phyloP scores from a whole-genome alignment of 176 grass and related monocot genomes.

The Melocanna baccifera region DNA sequence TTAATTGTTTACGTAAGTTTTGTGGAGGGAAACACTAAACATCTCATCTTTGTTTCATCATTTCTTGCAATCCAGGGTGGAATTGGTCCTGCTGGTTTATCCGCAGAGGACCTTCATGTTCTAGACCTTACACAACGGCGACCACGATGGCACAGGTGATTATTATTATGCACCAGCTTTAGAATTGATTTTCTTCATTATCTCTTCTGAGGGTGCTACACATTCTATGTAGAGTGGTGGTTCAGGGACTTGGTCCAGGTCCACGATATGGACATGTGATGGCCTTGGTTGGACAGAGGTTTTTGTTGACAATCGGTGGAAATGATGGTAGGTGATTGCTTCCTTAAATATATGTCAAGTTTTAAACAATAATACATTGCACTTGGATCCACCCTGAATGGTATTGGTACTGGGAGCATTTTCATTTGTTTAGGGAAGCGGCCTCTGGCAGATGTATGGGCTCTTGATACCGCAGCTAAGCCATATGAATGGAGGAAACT shows the following conservation, averaged over 20 bases:
- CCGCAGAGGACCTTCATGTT: conserved; percentile 99
- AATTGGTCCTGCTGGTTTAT: conserved; percentile 98
- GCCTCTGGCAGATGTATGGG: conserved; percentile 97
- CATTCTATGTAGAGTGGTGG: conserved; percentile 73
- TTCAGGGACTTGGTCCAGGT: conserved; percentile 98
- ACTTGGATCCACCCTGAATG: neutral
- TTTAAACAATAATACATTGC: neutral
- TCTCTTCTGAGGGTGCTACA: conserved; percentile 39
- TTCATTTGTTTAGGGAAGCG: conserved; percentile 69
- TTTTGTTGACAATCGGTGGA: conserved; percentile 98
- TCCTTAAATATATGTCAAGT: conserved; percentile 20
- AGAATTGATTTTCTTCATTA: conserved; percentile 12
- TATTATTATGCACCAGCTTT: conserved; percentile 18
- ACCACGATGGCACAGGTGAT: conserved; percentile 98
- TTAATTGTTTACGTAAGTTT: neutral
- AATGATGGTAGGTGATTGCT: conserved; percentile 80
- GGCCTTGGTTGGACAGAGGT: conserved; percentile 98
- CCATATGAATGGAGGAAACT: conserved; percentile 99
- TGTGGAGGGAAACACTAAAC: neutral
- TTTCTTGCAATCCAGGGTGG: conserved; percentile 64
- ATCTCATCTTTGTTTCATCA: conserved; percentile 10
- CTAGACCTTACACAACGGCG: conserved; percentile 93
- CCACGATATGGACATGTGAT: conserved; percentile 99
- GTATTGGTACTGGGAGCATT: neutral
- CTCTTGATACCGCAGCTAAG: conserved; percentile 97